Evolutionary conservation across 1,284 basidiomycete species (phyloP).

Genomic region (Fomitiporia mediterranea): DNA sequence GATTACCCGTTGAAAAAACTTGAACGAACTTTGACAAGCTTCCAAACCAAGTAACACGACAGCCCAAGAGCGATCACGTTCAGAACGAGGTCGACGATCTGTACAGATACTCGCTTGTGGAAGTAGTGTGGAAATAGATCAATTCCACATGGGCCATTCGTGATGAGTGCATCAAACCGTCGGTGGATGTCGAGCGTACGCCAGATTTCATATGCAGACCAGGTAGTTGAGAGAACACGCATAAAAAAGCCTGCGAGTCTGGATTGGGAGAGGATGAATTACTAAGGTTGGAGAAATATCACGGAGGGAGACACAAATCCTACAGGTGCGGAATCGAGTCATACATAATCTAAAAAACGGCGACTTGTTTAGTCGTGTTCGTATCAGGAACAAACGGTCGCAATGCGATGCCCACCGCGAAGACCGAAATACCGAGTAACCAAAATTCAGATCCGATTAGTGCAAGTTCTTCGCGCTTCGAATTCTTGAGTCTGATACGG

Average conservation of each 20-base stretch:
- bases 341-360: constrained; percentile 28
- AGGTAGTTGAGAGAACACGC: constrained; percentile 42
- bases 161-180: constrained; percentile 37
- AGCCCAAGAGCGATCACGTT: constrained; percentile 41
- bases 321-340: constrained; percentile 49
- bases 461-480: constrained; percentile 47
- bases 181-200: constrained; percentile 35
- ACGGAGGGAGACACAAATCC: background rate
- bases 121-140: constrained; percentile 46
- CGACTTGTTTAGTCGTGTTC: background rate
- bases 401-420: constrained; percentile 29
- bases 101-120: constrained; percentile 26
- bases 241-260: constrained; percentile 42
- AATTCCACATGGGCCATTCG: constrained; percentile 39
- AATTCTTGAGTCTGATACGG: constrained; percentile 38
- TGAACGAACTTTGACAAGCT: constrained; percentile 38
- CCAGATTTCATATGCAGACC: constrained; percentile 50
- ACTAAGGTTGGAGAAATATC: background rate
- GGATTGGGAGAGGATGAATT: background rate
- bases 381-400: background rate
- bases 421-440: constrained; percentile 50
- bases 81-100: constrained; percentile 48
- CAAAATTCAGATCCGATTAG: constrained; percentile 52
- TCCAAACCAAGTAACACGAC: constrained; percentile 41
- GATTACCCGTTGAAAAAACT: background rate